phyloP scores from a whole-genome alignment of 2,329 filamentous ascomycete genomes.

The Botrytis squamosa region DNA sequence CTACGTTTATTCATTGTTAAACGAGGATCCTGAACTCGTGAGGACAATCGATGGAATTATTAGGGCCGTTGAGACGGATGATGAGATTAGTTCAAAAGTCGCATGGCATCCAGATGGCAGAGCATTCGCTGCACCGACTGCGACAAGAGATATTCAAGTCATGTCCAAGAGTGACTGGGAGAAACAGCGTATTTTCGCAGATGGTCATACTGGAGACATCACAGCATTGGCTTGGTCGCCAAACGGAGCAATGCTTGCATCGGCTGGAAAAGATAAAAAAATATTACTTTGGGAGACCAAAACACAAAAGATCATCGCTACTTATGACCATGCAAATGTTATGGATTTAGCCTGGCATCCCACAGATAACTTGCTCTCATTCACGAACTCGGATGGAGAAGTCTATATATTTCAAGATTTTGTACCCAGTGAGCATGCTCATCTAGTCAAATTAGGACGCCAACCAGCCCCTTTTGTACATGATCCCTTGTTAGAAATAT shows the following conservation, averaged over 20 bases:
- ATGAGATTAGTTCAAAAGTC: conserved; percentile 70
- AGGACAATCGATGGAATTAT: conserved; percentile 86
- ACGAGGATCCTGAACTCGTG: conserved; percentile 76
- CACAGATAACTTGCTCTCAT: conserved; percentile 81
- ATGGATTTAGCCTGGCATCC: conserved; percentile 90
- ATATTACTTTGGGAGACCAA: conserved; percentile 85
- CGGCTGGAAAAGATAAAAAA: conserved; percentile 65
- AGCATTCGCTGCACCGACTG: conserved; percentile 82
- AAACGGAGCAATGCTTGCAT: conserved; percentile 83
- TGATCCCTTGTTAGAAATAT: conserved; percentile 70
- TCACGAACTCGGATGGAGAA: conserved; percentile 89
- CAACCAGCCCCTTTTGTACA: conserved; percentile 86
- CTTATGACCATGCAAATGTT: conserved; percentile 78
- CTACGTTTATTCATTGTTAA: conserved; percentile 82
- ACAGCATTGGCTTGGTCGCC: conserved; percentile 90
- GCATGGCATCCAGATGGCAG: conserved; percentile 94
- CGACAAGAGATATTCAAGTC: conserved; percentile 78
- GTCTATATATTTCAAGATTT: conserved; percentile 84
- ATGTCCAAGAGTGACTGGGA: conserved; percentile 90
- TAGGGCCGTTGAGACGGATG: conserved; percentile 71
- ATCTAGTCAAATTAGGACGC: conserved; percentile 54
- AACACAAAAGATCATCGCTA: conserved; percentile 76
- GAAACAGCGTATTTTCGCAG: conserved; percentile 74
- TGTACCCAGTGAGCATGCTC: conserved; percentile 56
- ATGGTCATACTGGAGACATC: conserved; percentile 79